Evolutionary conservation across 78 protist genomes (phyloP).

Genomic region (Paratrimastix pyriformis): DNA sequence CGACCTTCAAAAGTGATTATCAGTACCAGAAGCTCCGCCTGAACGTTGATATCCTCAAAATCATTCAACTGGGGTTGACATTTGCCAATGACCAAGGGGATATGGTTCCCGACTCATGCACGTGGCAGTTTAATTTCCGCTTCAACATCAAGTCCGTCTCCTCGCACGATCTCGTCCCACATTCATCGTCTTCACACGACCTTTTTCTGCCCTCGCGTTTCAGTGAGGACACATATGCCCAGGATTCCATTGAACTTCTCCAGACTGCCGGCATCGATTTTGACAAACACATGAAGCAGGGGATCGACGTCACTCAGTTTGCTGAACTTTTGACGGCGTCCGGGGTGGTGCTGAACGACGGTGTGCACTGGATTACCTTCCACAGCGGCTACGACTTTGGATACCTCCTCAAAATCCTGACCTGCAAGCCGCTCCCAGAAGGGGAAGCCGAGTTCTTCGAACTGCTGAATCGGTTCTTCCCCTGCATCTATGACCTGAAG

Average conservation of each 20-base stretch:
- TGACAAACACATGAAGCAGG: not conserved
- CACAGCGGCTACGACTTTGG: slow-evolving; percentile 27
- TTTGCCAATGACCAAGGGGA: slow-evolving; percentile 2
- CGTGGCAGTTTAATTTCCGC: slow-evolving; percentile 32
- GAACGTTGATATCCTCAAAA: slow-evolving; percentile 13
- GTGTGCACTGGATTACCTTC: slow-evolving; percentile 27
- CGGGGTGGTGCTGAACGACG: not conserved
- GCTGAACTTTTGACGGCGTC: slow-evolving; percentile 1
- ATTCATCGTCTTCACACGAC: no score
- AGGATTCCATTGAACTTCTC: slow-evolving; percentile 17
- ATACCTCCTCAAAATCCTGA: slow-evolving; percentile 1
- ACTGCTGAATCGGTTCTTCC: not conserved
- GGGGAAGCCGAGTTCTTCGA: not conserved
- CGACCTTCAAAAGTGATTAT: not conserved
- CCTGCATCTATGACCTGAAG: slow-evolving; percentile 23
- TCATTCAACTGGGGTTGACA: slow-evolving; percentile 27
- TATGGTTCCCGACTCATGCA: not conserved
- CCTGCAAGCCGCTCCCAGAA: not conserved
- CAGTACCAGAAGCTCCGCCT: not conserved
- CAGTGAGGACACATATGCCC: not conserved
- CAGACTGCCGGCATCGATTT: slow-evolving; percentile 23
- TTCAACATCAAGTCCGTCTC: not conserved
- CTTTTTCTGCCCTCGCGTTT: no score
- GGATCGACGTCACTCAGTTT: not conserved
- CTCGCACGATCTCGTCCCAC: no score